Evolutionary conservation across 352 stramenopile genomes (phyloP), one percentile per base, ranked within the genome.

Genomic region (Globisporangium echinulatum): DNA sequence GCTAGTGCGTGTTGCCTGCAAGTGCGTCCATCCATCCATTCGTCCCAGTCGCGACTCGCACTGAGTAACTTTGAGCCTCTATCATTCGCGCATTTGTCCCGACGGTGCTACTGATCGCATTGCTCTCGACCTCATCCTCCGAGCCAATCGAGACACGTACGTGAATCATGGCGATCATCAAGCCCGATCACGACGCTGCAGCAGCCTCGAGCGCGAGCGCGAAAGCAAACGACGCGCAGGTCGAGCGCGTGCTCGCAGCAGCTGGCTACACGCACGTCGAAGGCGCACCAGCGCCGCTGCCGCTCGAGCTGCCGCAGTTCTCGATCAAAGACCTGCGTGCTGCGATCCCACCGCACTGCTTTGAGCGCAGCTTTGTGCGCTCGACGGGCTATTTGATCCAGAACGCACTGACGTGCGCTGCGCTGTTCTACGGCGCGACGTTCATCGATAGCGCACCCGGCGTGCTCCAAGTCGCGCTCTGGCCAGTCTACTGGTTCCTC

Each of bases 401-500:
- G 66, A 97, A 99, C 77, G 60, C 95, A 13, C 64, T 82, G 51
- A 88, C 97, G 58, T 96, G 97, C 40, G 78, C 74, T 4, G 84
- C 73, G 46, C 89, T 99, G 54, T 91, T 88, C 51, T 98, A 96
- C 65, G 71, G 75, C 15, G 94, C 95, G 8, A 82, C 70, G 6
- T 87, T 81, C 53, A 83, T 97, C 58, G 70, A 85, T 25, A 48
- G 79, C 71, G 52, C 36, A 49, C 0, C 61, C 61, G 0, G 36
- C n/a, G 10, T 48, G 49, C 14, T 37, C 56, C 17, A 44, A 47
- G 42, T 72, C 52, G 56, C 85, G 61, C 81, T 93, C 44, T 99
- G 97, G 97, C 81, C 88, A 4, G 62, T 93, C 49, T 99, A 99
- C 79, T 98, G 94, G 76, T 99, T 98, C 75, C 92, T 96, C 72